Percentiles rank a stretch among this genome's conserved stretches.
Evolutionary conservation across 2,329 filamentous ascomycete genomes (phyloP).

Genomic region (Ceratocystis harringtonii): DNA sequence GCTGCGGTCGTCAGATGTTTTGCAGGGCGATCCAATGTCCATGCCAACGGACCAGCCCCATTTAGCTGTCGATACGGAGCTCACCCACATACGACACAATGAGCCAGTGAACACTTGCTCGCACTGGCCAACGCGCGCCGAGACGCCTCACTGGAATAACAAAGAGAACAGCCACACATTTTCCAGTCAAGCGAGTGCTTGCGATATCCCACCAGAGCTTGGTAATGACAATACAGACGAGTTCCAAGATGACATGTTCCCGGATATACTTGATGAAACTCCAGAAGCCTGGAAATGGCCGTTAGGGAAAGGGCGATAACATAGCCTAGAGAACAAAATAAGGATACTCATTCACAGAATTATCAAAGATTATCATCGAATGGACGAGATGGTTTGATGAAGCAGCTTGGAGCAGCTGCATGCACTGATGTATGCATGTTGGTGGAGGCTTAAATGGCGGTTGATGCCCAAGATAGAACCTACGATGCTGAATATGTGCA

Average conservation of each 20-base stretch:
- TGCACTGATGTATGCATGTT: background rate
- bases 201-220: background rate
- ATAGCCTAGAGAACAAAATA: background rate
- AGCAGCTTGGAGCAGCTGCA: background rate
- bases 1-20: background rate
- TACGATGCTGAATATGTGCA: background rate
- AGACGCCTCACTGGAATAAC: background rate
- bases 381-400: background rate
- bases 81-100: background rate
- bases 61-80: background rate
- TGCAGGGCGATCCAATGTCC: background rate
- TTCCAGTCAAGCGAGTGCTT: too few relatives aligned
- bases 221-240: background rate
- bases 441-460: background rate
- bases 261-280: background rate
- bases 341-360: background rate
- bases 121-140: background rate
- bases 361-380: too few relatives aligned
- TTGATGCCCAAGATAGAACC: background rate
- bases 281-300: background rate
- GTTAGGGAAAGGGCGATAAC: background rate
- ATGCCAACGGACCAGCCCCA: background rate
- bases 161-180: background rate
- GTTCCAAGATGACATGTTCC: background rate
- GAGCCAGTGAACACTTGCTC: background rate